Evolutionary conservation across 257 asterid genomes (phyloP).

Genomic region (Jaltomata sinuosa): DNA sequence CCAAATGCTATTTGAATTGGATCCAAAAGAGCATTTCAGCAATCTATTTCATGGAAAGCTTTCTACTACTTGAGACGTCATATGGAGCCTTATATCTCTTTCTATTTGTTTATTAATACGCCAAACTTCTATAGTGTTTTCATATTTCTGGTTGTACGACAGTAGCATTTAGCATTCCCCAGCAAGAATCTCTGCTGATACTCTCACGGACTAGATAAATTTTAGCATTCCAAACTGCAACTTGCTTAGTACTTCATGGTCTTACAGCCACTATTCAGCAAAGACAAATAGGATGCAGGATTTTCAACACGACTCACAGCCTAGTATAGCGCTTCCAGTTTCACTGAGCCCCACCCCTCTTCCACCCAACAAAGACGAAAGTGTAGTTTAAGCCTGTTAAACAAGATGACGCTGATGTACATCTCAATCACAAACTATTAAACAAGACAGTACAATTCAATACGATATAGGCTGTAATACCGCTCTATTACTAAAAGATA

Average conservation of each 20-base stretch:
- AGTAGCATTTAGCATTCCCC: neutral
- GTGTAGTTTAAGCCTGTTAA: neutral
- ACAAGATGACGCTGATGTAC: neutral
- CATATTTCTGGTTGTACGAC: neutral
- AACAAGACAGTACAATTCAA: neutral
- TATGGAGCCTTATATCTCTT: neutral
- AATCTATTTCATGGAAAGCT: neutral
- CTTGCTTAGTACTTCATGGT: neutral
- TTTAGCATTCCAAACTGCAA: neutral
- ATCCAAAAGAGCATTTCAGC: neutral
- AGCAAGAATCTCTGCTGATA: neutral
- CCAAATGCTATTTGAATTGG: neutral
- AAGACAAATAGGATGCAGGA: neutral
- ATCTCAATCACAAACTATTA: neutral
- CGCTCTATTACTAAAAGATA: neutral
- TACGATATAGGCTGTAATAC: neutral
- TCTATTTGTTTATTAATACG: neutral
- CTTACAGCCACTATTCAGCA: neutral
- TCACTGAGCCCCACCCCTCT: neutral
- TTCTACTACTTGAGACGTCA: neutral
- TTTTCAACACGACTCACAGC: neutral
- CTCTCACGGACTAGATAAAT: neutral
- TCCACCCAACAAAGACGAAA: neutral
- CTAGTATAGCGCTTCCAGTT: neutral
- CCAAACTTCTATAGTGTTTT: neutral